These are phyloP conservation scores for Neurospora discreta DNA, from an alignment of 495 filamentous ascomycete species.

Conservation along the genomic window DNA sequence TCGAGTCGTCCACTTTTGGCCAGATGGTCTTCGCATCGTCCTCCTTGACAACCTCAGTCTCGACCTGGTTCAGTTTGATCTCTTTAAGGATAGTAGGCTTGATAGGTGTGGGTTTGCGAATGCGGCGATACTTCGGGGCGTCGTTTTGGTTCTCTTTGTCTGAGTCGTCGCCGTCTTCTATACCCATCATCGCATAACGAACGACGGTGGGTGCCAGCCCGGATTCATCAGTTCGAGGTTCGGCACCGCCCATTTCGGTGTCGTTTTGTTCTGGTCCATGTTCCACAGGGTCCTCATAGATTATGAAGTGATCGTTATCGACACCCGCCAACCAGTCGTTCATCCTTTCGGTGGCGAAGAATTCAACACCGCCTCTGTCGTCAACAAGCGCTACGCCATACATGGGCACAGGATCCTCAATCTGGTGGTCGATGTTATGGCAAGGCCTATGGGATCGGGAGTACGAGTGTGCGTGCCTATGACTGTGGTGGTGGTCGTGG, in stretches of 20 bases:
- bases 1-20: background rate
- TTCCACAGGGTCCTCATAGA: background rate
- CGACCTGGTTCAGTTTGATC: background rate
- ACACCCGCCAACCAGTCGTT: background rate
- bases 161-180: background rate
- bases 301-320: background rate
- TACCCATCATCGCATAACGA: background rate
- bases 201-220: background rate
- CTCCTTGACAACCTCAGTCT: background rate
- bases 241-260: background rate
- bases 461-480: background rate
- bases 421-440: background rate
- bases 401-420: background rate
- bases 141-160: background rate
- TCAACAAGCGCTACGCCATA: background rate
- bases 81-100: background rate
- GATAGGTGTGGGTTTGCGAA: background rate
- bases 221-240: background rate
- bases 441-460: background rate
- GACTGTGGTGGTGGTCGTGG: background rate
- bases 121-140: background rate
- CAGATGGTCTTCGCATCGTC: background rate
- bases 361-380: background rate
- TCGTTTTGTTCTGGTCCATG: background rate
- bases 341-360: background rate